These are phyloP conservation scores for Knoxdaviesia proteae DNA, from an alignment of 2,329 filamentous ascomycete genomes.

Conservation along the genomic window DNA sequence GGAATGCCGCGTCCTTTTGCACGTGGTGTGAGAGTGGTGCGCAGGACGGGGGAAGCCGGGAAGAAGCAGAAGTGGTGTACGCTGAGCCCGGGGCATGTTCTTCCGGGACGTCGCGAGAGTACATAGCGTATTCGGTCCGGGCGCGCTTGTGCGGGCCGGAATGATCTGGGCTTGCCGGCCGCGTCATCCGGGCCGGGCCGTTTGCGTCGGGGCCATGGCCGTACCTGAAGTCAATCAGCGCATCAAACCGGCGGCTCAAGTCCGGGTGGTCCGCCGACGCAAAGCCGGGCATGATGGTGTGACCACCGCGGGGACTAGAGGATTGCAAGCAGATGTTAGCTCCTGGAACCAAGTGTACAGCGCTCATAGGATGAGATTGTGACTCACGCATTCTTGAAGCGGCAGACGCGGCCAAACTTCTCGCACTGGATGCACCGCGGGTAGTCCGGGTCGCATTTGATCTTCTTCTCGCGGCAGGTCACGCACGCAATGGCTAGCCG, in stretches of 20 bases:
- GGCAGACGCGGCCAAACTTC: conserved; percentile 72
- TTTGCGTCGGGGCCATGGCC: no score
- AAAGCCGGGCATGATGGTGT: conserved; percentile 23
- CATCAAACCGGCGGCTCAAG: no score
- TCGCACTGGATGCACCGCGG: conserved; percentile 81
- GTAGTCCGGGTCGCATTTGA: conserved; percentile 81
- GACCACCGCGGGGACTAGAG: conserved; percentile 32
- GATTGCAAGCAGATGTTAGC: conserved; percentile 6
- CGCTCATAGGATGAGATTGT: neutral
- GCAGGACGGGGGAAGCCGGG: neutral
- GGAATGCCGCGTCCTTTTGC: conserved; percentile 10
- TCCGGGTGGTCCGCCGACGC: no score
- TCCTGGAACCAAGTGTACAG: neutral
- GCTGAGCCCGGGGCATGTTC: no score
- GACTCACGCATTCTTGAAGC: conserved; percentile 68
- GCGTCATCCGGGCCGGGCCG: conserved; percentile 15
- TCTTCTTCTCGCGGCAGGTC: conserved; percentile 90
- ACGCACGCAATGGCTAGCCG: conserved; percentile 80
- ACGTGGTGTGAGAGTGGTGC: conserved; percentile 8
- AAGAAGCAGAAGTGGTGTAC: neutral
- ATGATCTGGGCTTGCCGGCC: conserved; percentile 12
- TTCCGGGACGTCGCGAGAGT: neutral
- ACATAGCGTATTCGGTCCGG: conserved; percentile 25
- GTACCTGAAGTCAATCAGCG: no score
- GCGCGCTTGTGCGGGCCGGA: conserved; percentile 24